Base-by-base conservation (phyloP, 148 eudicot species). In the Arbutus unedo region DNA sequence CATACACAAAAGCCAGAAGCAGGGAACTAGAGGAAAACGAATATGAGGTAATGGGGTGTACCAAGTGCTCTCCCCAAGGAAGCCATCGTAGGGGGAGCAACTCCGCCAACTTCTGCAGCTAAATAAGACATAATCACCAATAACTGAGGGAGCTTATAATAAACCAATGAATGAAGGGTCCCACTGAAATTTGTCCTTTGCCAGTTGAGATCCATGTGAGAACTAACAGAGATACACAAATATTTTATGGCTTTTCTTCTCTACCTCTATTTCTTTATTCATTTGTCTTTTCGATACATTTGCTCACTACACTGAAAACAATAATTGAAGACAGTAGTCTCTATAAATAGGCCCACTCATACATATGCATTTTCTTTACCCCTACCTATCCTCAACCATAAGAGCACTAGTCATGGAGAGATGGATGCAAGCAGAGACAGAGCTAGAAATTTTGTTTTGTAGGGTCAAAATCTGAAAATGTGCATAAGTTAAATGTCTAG, bases 11-110 rank as follows among this genome's bases (percentile, higher is more conserved):
- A 19, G 43, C 41, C n/a, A 51, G 66, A 10, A 54, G 19, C 2
- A 54, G 25, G 10, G 41, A 50, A 25, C 8, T 9, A 51, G 15
- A 49, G 13, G 15, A 6, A 16, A 45, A 31, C 6, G 49, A 78
- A 56, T 5, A 31, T 13, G 2, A 7, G 31, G 64, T 41, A 57
- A 41, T 59, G 50, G 68, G 11, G 4, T n/a, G 21, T 78, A 78
- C 81, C 50, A 19, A 78, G 19, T 78, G 81, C 13, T 25, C 49
- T 77, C 21, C 23, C 50, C 18, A 77, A 41, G 80, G 80, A 77
- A 77, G 66, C 80, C 80, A 77, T 77, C 38, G 66, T 38, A 16
- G 66, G 80, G 21, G 67, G 60, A 56, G 0, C 60, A 14, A 16
- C 18, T 21, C 47, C 49, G 0, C 23, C 64, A 77, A 54, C 79